These are phyloP conservation scores for Metschnikowia peoriensis DNA, from an alignment of 805 yeast species.

Conservation along the genomic window DNA sequence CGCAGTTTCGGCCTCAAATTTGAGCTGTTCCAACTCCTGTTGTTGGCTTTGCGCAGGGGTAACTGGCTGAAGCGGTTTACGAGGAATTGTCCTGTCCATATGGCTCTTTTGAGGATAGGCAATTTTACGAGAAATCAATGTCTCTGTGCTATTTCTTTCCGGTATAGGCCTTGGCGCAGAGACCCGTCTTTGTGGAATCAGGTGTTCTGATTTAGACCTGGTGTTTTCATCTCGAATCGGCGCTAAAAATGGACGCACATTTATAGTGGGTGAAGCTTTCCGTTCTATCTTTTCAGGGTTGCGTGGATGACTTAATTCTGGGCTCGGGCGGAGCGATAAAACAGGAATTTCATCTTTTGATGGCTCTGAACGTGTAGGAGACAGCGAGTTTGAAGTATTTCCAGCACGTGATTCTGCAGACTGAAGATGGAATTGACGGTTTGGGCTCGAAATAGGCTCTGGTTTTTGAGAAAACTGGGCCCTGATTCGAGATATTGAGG, in stretches of 20 bases:
- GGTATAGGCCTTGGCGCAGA: background rate
- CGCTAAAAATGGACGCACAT: slow-evolving; percentile 11
- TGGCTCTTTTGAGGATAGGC: background rate
- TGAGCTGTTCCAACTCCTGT: background rate
- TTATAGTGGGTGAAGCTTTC: slow-evolving; percentile 3
- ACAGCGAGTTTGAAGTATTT: background rate
- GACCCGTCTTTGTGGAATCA: background rate
- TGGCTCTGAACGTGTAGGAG: background rate
- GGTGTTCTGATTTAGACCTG: background rate
- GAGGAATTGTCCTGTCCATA: background rate
- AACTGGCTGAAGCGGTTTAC: background rate
- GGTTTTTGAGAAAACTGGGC: background rate
- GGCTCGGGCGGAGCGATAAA: background rate
- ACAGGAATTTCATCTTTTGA: background rate
- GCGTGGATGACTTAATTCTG: background rate
- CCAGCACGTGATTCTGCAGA: background rate
- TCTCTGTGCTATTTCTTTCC: background rate
- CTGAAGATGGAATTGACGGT: background rate
- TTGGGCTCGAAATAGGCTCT: background rate
- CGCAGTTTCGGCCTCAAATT: background rate
- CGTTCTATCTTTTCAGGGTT: background rate
- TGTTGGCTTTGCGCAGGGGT: background rate
- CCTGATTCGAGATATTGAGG: background rate
- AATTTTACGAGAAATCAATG: background rate
- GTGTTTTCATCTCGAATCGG: slow-evolving; percentile 8